Conservation (phyloP, 371 early-diverging fungal genomes). For the Mucor irregularis region DNA sequence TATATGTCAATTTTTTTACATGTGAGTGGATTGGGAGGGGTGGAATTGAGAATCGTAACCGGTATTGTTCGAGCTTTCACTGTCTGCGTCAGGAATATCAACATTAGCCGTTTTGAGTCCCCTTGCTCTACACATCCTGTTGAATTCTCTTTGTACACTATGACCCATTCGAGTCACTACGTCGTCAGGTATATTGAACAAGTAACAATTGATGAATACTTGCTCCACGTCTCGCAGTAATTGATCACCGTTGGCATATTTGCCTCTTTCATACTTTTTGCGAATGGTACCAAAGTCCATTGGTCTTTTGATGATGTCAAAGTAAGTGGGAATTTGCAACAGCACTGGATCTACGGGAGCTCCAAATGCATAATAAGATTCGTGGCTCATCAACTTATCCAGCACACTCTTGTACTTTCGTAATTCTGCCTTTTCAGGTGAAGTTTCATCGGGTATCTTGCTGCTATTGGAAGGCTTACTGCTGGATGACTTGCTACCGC, state of each 20-base stretch:
- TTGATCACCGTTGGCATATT: conserved; percentile 19
- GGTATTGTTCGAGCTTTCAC: background rate
- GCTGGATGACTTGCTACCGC: background rate
- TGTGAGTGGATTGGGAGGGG: no score
- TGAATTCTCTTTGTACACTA: conserved; percentile 60
- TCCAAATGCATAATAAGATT: conserved; percentile 29
- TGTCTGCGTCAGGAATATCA: conserved; percentile 3
- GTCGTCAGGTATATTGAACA: conserved; percentile 79
- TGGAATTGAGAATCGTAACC: no score
- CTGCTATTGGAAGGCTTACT: conserved; percentile 1
- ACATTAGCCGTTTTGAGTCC: conserved; percentile 21
- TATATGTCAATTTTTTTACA: no score
- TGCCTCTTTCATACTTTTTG: conserved; percentile 20
- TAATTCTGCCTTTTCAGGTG: conserved; percentile 25
- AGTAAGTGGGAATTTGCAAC: conserved; percentile 72
- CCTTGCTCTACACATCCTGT: conserved; percentile 47
- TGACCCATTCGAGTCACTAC: conserved; percentile 70
- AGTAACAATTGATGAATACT: conserved; percentile 78
- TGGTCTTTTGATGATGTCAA: conserved; percentile 72
- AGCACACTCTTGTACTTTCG: conserved; percentile 34
- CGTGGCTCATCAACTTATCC: conserved; percentile 28
- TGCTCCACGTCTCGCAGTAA: conserved; percentile 32
- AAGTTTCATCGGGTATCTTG: background rate
- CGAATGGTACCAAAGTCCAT: conserved; percentile 45
- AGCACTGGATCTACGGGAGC: conserved; percentile 47